These are phyloP conservation scores for Xylariaceae sp. DNA, from an alignment of 2,329 filamentous ascomycete genomes.

Conservation along the genomic window DNA sequence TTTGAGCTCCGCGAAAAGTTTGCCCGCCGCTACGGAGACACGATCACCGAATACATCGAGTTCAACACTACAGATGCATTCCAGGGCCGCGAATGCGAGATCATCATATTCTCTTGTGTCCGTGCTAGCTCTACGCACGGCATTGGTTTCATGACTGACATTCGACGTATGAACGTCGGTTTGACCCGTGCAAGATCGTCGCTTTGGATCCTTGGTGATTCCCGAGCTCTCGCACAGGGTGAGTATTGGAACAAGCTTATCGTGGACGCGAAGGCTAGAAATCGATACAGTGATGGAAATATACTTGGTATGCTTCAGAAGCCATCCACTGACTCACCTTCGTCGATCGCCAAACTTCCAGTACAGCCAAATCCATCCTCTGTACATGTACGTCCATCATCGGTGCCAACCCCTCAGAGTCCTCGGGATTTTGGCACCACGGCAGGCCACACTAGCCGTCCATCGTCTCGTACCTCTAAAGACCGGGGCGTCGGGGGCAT, in stretches of 20 bases:
- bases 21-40: constrained; percentile 62
- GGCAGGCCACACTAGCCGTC: background rate
- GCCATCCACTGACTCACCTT: constrained; percentile 36
- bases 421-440: background rate
- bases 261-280: constrained; percentile 68
- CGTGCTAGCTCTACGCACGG: constrained; percentile 87
- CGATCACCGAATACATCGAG: constrained; percentile 73
- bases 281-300: constrained; percentile 68
- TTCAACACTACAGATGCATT: constrained; percentile 99
- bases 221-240: constrained; percentile 76
- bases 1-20: constrained; percentile 75
- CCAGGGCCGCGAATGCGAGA: constrained; percentile 91
- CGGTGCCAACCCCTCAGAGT: background rate
- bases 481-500: constrained; percentile 23
- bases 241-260: constrained; percentile 89
- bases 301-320: constrained; percentile 46
- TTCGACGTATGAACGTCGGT: constrained; percentile 98
- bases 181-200: constrained; percentile 94
- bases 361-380: constrained; percentile 4
- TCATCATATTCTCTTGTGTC: constrained; percentile 99
- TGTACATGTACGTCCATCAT: background rate
- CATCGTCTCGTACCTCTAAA: background rate
- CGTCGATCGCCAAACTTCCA: constrained; percentile 19
- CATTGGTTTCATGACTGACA: constrained; percentile 97
- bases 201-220: constrained; percentile 93